Percentiles rank a stretch among this genome's conserved stretches.
Conservation (phyloP, 192 early-diverging fungal genomes). For the Coemansia sp. region DNA sequence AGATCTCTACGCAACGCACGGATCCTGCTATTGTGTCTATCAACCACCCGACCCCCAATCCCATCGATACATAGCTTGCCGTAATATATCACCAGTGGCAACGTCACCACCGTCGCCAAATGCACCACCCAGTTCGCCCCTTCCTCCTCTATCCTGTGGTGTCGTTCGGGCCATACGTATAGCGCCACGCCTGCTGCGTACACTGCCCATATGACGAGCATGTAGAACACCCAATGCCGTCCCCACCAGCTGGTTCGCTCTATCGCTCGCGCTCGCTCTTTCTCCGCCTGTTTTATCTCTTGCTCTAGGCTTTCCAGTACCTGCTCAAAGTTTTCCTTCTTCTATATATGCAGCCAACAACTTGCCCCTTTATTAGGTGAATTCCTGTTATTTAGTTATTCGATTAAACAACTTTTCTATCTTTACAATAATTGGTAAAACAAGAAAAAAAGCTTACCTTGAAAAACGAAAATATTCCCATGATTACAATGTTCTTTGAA, state of each 20-base stretch:
- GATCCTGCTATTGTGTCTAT: slow-evolving; percentile 32
- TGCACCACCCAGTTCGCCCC: slow-evolving; percentile 24
- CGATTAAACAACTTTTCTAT: too few species aligned
- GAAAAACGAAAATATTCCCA: slow-evolving; percentile 20
- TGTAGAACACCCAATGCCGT: slow-evolving; percentile 46
- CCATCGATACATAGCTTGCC: slow-evolving; percentile 30
- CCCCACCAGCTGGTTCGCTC: slow-evolving; percentile 37
- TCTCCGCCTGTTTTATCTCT: slow-evolving; percentile 57
- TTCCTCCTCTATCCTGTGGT: slow-evolving; percentile 6
- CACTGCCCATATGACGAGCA: slow-evolving; percentile 33
- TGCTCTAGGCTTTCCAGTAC: slow-evolving; percentile 61
- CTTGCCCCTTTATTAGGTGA: too few species aligned
- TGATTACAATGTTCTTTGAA: neutral
- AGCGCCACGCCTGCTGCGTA: slow-evolving; percentile 39
- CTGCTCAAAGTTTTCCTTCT: slow-evolving; percentile 62
- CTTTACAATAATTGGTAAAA: too few species aligned
- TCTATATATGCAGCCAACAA: slow-evolving; percentile 15
- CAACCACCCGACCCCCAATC: slow-evolving; percentile 24
- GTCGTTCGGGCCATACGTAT: slow-evolving; percentile 48
- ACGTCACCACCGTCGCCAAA: slow-evolving; percentile 14
- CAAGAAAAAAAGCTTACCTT: slow-evolving; percentile 1
- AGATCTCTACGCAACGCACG: slow-evolving; percentile 57
- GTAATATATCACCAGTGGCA: slow-evolving; percentile 43
- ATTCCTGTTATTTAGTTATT: too few species aligned
- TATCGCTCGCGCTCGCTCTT: slow-evolving; percentile 21